Evolutionary conservation across 2,329 filamentous ascomycete genomes (phyloP).

Genomic region (Chalaropsis ovoidea): DNA sequence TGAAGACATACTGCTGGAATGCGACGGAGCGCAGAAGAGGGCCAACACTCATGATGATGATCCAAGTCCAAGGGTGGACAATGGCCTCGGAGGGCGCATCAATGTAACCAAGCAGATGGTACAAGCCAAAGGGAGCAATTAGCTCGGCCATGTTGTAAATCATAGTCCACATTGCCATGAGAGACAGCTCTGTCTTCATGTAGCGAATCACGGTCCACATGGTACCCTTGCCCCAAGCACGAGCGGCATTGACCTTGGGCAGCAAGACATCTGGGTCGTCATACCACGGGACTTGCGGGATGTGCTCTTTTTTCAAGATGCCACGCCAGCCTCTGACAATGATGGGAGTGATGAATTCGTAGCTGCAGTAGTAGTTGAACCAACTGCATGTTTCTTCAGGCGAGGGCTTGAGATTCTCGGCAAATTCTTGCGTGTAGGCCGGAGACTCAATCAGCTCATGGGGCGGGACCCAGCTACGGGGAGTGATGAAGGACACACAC

Average conservation of each 20-base stretch:
- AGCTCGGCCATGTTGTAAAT: slow-evolving; percentile 39
- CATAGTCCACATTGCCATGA: slow-evolving; percentile 39
- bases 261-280: slow-evolving; percentile 44
- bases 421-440: slow-evolving; percentile 16
- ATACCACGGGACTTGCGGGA: slow-evolving; percentile 45
- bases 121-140: slow-evolving; percentile 45
- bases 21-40: slow-evolving; percentile 38
- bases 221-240: slow-evolving; percentile 36
- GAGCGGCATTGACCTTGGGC: slow-evolving; percentile 37
- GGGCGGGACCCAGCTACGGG: slow-evolving; percentile 43
- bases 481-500: slow-evolving; percentile 38
- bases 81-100: slow-evolving; percentile 37
- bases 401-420: slow-evolving; percentile 32
- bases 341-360: slow-evolving; percentile 42
- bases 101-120: slow-evolving; percentile 40
- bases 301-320: slow-evolving; percentile 39
- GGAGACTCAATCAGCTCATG: slow-evolving; percentile 25
- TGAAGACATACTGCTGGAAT: slow-evolving; percentile 50
- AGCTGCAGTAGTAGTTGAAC: slow-evolving; percentile 43
- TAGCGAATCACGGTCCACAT: slow-evolving; percentile 39
- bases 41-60: slow-evolving; percentile 44
- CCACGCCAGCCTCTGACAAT: slow-evolving; percentile 40
- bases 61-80: slow-evolving; percentile 44
- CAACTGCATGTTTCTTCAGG: slow-evolving; percentile 46
- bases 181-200: slow-evolving; percentile 35